A percentile compares a stretch with the other conserved stretches of the same genome.
Conservation (phyloP, 345 rosid genomes). For the Eucalyptus melliodora region DNA sequence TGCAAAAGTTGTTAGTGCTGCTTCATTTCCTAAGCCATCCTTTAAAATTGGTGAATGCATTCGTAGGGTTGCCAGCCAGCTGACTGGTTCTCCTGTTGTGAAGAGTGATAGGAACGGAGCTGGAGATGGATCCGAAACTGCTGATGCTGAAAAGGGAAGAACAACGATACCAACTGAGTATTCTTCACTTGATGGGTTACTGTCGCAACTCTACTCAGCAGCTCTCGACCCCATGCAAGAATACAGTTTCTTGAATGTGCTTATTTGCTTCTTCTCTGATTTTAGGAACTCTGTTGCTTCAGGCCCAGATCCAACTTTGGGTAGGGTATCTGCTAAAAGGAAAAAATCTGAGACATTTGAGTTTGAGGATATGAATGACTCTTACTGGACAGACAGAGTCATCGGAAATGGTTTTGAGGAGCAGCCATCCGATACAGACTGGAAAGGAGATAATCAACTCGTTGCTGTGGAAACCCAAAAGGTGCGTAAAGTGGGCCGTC, state of each 20-base stretch:
- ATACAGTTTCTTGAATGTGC: slow-evolving; percentile 24
- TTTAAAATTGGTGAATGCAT: slow-evolving; percentile 92
- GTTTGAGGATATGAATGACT: slow-evolving; percentile 87
- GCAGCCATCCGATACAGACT: slow-evolving; percentile 34
- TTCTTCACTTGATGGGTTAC: slow-evolving; percentile 52
- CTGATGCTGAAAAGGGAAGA: slow-evolving; percentile 22
- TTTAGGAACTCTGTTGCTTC: slow-evolving; percentile 51
- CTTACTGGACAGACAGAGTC: slow-evolving; percentile 90
- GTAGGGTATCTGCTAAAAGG: slow-evolving; percentile 32
- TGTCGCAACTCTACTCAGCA: slow-evolving; percentile 49
- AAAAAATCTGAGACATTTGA: slow-evolving; percentile 65
- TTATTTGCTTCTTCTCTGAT: slow-evolving; percentile 60
- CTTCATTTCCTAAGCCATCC: slow-evolving; percentile 42
- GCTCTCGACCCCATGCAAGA: slow-evolving; percentile 56
- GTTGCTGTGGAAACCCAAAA: slow-evolving; percentile 46
- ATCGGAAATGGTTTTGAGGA: slow-evolving; percentile 86
- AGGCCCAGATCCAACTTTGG: slow-evolving; percentile 16
- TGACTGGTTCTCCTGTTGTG: slow-evolving; percentile 63
- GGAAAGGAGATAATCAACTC: slow-evolving; percentile 26
- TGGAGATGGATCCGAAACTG: slow-evolving; percentile 20
- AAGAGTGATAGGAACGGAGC: slow-evolving; percentile 33
- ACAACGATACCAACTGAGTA: slow-evolving; percentile 13
- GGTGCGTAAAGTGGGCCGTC: slow-evolving; percentile 35
- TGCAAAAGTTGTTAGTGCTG: slow-evolving; percentile 37
- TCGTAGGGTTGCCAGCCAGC: slow-evolving; percentile 85